phyloP scores from a whole-genome alignment of 2,329 filamentous ascomycete genomes.

The Aspergillus fumigatus region DNA sequence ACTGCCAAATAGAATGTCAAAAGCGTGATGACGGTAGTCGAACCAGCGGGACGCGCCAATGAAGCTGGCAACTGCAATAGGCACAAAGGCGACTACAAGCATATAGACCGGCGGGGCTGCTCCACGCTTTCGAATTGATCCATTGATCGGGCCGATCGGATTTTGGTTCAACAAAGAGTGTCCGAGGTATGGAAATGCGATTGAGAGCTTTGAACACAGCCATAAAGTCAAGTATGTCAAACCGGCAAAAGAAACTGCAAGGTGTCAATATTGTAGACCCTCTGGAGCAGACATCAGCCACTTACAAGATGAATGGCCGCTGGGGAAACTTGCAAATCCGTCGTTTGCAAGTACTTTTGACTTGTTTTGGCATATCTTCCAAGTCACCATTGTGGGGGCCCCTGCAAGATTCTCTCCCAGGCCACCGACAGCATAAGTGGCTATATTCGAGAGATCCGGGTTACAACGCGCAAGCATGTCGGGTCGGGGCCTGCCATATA shows the following conservation, averaged over 20 bases:
- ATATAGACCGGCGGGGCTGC: conserved; percentile 81
- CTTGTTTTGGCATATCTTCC: conserved; percentile 66
- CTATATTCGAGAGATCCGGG: conserved; percentile 64
- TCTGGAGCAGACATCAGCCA: conserved; percentile 4
- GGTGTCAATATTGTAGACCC: conserved; percentile 1
- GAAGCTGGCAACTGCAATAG: conserved; percentile 71
- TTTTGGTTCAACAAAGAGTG: conserved; percentile 23
- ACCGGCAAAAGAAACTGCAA: conserved; percentile 66
- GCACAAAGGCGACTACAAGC: conserved; percentile 64
- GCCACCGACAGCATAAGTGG: conserved; percentile 60
- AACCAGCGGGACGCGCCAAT: conserved; percentile 82
- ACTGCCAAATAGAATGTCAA: conserved; percentile 85
- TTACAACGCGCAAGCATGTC: conserved; percentile 66
- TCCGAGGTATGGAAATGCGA: conserved; percentile 42
- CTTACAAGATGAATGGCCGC: conserved; percentile 66
- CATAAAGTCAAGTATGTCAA: conserved; percentile 83
- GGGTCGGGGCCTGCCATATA: conserved; percentile 62
- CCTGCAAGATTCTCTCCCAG: conserved; percentile 48
- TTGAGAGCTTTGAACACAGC: conserved; percentile 59
- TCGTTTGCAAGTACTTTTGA: conserved; percentile 61
- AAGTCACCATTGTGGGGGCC: conserved; percentile 67
- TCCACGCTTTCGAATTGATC: conserved; percentile 63
- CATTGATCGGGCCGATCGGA: conserved; percentile 14
- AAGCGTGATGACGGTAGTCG: conserved; percentile 85
- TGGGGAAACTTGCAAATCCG: conserved; percentile 80